Conservation (phyloP, 257 asterid species). For the Capsicum baccatum region DNA sequence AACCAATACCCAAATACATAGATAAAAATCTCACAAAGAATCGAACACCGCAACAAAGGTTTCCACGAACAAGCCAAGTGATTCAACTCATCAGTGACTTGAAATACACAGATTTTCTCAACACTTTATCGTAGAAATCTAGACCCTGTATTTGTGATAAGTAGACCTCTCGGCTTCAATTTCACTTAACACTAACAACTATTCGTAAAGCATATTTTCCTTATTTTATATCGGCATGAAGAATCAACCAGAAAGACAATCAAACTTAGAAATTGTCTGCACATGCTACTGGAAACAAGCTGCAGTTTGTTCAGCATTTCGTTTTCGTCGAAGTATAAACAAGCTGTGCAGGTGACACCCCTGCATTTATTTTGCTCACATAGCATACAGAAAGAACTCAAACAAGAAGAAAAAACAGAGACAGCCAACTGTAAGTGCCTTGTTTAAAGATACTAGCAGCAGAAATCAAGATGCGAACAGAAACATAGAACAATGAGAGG, state of each 20-base stretch:
- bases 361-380: not conserved
- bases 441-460: conserved; percentile 15
- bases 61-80: conserved; percentile 1
- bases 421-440: conserved; percentile 3
- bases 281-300: conserved; percentile 19
- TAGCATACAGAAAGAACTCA: not conserved
- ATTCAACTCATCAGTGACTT: not conserved
- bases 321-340: not conserved
- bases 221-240: conserved; percentile 11
- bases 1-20: conserved; percentile 15
- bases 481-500: conserved; percentile 1
- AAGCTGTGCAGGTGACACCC: not conserved
- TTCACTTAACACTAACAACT: not conserved
- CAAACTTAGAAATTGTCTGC: not conserved
- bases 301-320: conserved; percentile 21
- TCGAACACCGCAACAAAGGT: not conserved
- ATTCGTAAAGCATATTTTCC: conserved; percentile 14
- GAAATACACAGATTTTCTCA: not conserved
- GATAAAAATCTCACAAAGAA: not conserved
- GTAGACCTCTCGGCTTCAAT: conserved; percentile 1
- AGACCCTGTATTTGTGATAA: not conserved
- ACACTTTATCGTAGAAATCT: conserved; percentile 14
- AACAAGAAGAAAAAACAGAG: conserved; percentile 16
- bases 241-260: conserved; percentile 17
- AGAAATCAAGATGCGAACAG: not conserved